A percentile compares a stretch with the other conserved stretches of the same genome.
Conservation (phyloP, 2,329 filamentous ascomycete genomes). For the Paraphoma chrysanthemicola region DNA sequence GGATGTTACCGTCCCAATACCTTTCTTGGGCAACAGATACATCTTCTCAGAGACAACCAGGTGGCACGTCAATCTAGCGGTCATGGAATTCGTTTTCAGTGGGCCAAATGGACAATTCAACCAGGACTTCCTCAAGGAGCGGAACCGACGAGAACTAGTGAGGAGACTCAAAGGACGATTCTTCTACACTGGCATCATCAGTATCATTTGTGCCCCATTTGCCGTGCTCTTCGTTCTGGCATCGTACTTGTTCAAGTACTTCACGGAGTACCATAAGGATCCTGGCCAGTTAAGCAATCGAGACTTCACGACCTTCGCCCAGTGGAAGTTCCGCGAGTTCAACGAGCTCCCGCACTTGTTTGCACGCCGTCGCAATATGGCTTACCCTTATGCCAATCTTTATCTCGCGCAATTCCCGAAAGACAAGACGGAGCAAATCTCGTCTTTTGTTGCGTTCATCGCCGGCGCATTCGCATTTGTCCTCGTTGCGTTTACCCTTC, state of each 20-base stretch:
- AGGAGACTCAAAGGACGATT: conserved; percentile 79
- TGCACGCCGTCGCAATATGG: conserved; percentile 88
- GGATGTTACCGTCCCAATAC: conserved; percentile 83
- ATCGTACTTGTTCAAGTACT: conserved; percentile 93
- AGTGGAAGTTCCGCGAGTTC: conserved; percentile 99
- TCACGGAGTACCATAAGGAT: conserved; percentile 96
- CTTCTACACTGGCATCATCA: conserved; percentile 82
- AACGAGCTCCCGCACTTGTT: conserved; percentile 96
- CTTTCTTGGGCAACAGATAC: conserved; percentile 79
- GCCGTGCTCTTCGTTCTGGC: conserved; percentile 86
- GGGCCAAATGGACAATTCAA: conserved; percentile 80
- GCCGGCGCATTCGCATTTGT: conserved; percentile 86
- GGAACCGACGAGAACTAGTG: conserved; percentile 79
- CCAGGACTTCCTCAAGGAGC: conserved; percentile 83
- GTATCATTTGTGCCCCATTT: conserved; percentile 85
- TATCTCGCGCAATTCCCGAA: conserved; percentile 98
- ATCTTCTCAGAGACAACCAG: conserved; percentile 89
- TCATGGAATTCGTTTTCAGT: conserved; percentile 94
- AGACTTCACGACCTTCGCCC: conserved; percentile 89
- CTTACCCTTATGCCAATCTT: conserved; percentile 87
- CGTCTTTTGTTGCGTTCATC: conserved; percentile 85
- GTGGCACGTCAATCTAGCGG: conserved; percentile 89
- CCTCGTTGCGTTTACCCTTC: conserved; percentile 80
- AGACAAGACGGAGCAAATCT: conserved; percentile 85
- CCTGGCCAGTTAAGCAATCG: conserved; percentile 85